Percentiles rank a stretch among this genome's conserved stretches.
phyloP scores from a whole-genome alignment of 768 basidiomycete genomes.

The Russula lepida region DNA sequence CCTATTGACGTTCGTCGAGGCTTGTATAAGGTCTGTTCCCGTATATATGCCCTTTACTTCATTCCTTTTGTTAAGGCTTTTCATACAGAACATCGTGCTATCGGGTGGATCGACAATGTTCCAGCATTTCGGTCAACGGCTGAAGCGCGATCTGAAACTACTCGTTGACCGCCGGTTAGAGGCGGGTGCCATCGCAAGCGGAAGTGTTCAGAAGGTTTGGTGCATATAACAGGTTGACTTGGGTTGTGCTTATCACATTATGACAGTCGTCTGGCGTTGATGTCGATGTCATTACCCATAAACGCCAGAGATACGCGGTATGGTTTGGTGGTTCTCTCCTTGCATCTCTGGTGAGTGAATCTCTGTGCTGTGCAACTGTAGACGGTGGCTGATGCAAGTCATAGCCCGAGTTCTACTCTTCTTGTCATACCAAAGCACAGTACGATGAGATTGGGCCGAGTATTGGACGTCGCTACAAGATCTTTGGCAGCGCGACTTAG shows the following conservation, averaged over 20 bases:
- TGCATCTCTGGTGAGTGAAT: constrained; percentile 69
- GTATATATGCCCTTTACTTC: background rate
- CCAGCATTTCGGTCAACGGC: constrained; percentile 93
- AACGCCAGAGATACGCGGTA: constrained; percentile 92
- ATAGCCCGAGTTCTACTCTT: constrained; percentile 92
- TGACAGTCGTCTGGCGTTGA: constrained; percentile 89
- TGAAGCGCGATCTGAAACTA: constrained; percentile 92
- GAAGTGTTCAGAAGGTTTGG: constrained; percentile 70
- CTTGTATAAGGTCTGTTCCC: constrained; percentile 73
- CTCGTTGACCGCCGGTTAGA: constrained; percentile 88
- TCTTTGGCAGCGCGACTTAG: constrained; percentile 83
- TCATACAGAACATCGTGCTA: constrained; percentile 81
- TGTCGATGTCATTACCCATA: constrained; percentile 97
- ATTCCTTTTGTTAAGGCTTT: background rate
- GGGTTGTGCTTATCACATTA: background rate
- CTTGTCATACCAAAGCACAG: constrained; percentile 89
- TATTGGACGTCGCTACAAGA: constrained; percentile 88
- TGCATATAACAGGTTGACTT: background rate
- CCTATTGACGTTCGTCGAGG: constrained; percentile 97
- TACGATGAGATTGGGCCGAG: constrained; percentile 91
- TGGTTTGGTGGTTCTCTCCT: constrained; percentile 97
- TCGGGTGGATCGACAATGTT: constrained; percentile 99
- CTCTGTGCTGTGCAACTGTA: background rate
- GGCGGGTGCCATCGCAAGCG: constrained; percentile 62
- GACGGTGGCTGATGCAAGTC: background rate